phyloP scores from a whole-genome alignment of 495 filamentous ascomycete species.

The Hypoxylon cercidicola region DNA sequence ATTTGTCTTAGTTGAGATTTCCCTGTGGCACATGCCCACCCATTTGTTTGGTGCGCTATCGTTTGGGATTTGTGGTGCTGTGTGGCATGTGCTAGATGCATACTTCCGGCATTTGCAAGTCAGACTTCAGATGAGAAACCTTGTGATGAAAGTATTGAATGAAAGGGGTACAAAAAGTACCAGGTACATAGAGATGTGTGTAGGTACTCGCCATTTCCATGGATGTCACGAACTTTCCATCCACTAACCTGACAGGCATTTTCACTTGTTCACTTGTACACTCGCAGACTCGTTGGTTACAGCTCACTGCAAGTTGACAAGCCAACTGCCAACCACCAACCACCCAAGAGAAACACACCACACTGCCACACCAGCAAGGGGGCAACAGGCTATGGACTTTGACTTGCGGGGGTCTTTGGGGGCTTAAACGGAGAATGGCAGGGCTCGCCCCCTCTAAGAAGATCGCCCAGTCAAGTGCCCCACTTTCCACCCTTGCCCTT shows the following conservation, averaged over 20 bases:
- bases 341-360: too few species aligned
- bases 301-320: too few species aligned
- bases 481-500: slow-evolving; percentile 17
- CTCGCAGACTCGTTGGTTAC: too few species aligned
- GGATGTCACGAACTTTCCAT: slow-evolving; percentile 35
- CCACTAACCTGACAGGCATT: too few species aligned
- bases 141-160: slow-evolving; percentile 10
- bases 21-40: slow-evolving; percentile 32
- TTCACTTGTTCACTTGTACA: too few species aligned
- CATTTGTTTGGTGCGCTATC: slow-evolving; percentile 10
- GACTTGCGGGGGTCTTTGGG: too few species aligned
- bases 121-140: slow-evolving; percentile 20
- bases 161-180: not conserved
- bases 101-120: slow-evolving; percentile 33
- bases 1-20: slow-evolving; percentile 7
- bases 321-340: too few species aligned
- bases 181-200: not conserved
- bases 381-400: too few species aligned
- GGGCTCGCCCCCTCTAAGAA: slow-evolving; percentile 6
- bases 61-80: slow-evolving; percentile 4
- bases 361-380: too few species aligned
- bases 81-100: slow-evolving; percentile 36
- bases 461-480: slow-evolving; percentile 24
- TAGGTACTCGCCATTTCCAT: slow-evolving; percentile 27
- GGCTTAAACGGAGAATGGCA: slow-evolving; percentile 6